Conservation (phyloP, 2,329 filamentous ascomycete species). For the Chrysoporthe austroafricana region DNA sequence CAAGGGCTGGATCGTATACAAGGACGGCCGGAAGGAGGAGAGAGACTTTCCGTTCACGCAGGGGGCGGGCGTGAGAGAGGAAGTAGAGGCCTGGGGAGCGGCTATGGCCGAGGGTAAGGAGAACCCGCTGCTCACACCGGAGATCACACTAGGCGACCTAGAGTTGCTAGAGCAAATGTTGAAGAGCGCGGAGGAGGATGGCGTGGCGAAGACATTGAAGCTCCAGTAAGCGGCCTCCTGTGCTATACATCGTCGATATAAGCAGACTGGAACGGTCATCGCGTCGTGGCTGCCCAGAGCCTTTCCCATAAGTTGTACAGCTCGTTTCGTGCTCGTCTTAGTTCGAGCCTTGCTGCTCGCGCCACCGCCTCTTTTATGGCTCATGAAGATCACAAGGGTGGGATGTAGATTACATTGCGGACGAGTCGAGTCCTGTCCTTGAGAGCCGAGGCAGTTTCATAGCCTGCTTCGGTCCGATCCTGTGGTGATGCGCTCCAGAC, state of each 20-base stretch:
- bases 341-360: no score
- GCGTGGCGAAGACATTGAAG: conserved; percentile 45
- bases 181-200: conserved; percentile 49
- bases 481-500: conserved; percentile 60
- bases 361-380: not conserved
- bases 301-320: no score
- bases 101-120: conserved; percentile 50
- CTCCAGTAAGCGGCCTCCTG: conserved; percentile 36
- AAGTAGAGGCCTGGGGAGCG: conserved; percentile 65
- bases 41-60: conserved; percentile 24
- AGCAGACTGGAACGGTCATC: not conserved
- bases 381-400: not conserved
- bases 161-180: conserved; percentile 60
- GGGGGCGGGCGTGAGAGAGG: conserved; percentile 57
- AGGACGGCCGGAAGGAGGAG: conserved; percentile 34
- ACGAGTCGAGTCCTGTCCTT: not conserved
- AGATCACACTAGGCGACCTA: conserved; percentile 64
- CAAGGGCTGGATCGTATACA: conserved; percentile 34
- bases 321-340: no score
- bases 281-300: not conserved
- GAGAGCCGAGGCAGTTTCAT: conserved; percentile 1
- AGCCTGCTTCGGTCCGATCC: conserved; percentile 35
- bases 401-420: not conserved
- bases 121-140: conserved; percentile 56
- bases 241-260: not conserved